These are phyloP conservation scores for Buxus sempervirens DNA, from an alignment of 164 flowering plant genomes.

Conservation along the genomic window DNA sequence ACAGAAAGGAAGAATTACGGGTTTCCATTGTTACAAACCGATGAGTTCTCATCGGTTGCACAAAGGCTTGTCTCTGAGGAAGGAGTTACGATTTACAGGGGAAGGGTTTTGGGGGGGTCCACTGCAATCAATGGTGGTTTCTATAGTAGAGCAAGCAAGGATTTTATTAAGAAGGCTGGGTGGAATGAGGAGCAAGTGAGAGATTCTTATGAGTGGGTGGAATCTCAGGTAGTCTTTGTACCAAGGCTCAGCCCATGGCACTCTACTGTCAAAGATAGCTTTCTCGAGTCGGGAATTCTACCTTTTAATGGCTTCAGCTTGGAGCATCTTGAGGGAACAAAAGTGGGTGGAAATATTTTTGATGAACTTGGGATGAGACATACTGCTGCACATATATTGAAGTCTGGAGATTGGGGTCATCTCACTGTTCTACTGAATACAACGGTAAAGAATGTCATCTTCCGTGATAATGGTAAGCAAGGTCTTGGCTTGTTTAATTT, in stretches of 20 bases:
- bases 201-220: conserved; percentile 22
- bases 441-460: background rate
- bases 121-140: conserved; percentile 17
- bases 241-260: conserved; percentile 15
- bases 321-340: conserved; percentile 15
- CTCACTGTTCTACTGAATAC: background rate
- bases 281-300: conserved; percentile 10
- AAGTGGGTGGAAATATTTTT: conserved; percentile 16
- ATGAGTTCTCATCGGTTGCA: conserved; percentile 8
- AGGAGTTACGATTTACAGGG: conserved; percentile 15
- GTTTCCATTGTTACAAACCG: conserved; percentile 8
- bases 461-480: background rate
- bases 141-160: conserved; percentile 15
- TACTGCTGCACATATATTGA: conserved; percentile 10
- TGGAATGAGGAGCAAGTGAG: conserved; percentile 21
- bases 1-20: background rate
- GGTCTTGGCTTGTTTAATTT: background rate
- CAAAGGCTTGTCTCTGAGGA: conserved; percentile 13
- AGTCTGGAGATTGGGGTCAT: background rate
- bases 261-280: conserved; percentile 7
- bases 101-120: conserved; percentile 18
- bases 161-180: conserved; percentile 1
- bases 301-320: conserved; percentile 15
- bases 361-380: conserved; percentile 10
- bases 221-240: conserved; percentile 7